Evolutionary conservation across 257 asterid species (phyloP).

Genomic region (Ophiorrhiza pumila): DNA sequence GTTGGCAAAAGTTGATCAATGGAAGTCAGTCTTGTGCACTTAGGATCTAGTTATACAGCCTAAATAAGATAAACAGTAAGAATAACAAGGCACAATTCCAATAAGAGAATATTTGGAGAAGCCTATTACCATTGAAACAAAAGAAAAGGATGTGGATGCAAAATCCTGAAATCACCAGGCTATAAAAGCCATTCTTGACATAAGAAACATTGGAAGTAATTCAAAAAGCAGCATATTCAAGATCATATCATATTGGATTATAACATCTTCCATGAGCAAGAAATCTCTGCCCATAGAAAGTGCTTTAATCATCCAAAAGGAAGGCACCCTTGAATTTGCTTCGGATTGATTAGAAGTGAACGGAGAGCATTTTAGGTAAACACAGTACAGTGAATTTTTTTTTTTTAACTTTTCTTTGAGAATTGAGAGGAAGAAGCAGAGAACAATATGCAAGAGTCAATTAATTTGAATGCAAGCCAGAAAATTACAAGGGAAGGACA

Average conservation of each 20-base stretch:
- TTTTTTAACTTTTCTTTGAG: too few relatives aligned
- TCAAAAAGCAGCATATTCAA: neutral
- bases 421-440: too few relatives aligned
- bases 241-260: neutral
- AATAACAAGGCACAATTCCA: neutral
- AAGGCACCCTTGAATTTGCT: neutral
- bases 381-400: too few relatives aligned
- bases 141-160: neutral
- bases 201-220: neutral
- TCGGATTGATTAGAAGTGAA: neutral
- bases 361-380: neutral
- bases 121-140: neutral
- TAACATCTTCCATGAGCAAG: constrained; percentile 3
- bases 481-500: too few relatives aligned
- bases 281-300: neutral
- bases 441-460: too few relatives aligned
- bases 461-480: too few relatives aligned
- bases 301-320: neutral
- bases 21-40: neutral
- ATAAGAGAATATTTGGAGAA: neutral
- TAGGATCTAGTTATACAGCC: neutral
- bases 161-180: neutral
- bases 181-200: neutral
- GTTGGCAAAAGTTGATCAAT: constrained; percentile 17
- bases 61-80: neutral